A percentile compares a stretch with the other conserved stretches of the same genome.
These are phyloP conservation scores for Penstemon davidsonii DNA, from an alignment of 257 asterid genomes.

Conservation along the genomic window DNA sequence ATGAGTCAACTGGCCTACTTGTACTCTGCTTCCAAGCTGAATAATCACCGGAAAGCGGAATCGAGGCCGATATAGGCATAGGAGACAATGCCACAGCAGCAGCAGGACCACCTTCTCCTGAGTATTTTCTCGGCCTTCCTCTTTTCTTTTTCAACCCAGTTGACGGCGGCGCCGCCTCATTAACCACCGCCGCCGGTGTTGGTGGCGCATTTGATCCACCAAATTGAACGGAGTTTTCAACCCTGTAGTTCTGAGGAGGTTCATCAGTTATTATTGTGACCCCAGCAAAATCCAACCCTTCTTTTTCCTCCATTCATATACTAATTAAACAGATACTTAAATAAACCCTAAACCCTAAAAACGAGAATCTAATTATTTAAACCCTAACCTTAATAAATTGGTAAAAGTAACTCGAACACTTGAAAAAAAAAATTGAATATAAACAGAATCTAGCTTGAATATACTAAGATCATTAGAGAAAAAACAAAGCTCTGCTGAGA, in stretches of 20 bases:
- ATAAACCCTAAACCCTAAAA: constrained; percentile 38
- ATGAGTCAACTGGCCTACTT: constrained; percentile 44
- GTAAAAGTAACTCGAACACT: constrained; percentile 19
- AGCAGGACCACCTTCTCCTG: constrained; percentile 52
- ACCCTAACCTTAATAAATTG: constrained; percentile 30
- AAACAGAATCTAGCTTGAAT: constrained; percentile 31
- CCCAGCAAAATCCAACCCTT: constrained; percentile 56
- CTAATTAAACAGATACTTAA: constrained; percentile 27
- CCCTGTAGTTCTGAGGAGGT: constrained; percentile 60
- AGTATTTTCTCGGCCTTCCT: constrained; percentile 91
- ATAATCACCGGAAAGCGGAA: constrained; percentile 79
- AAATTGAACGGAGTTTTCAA: constrained; percentile 46
- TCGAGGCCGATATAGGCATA: constrained; percentile 95
- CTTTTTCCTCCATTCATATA: constrained; percentile 77
- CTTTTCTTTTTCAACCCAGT: constrained; percentile 69
- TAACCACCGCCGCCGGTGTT: constrained; percentile 33
- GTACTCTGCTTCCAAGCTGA: constrained; percentile 61
- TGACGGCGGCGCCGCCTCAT: constrained; percentile 31
- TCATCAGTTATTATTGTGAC: constrained; percentile 55
- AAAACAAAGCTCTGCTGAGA: constrained; percentile 37
- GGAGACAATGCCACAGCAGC: constrained; percentile 72
- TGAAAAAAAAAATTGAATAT: constrained; percentile 31
- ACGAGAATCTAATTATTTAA: constrained; percentile 20
- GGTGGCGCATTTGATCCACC: constrained; percentile 55
- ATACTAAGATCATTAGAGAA: constrained; percentile 48